Conservation (phyloP, 352 stramenopile species). For the Peronospora belbahrii region DNA sequence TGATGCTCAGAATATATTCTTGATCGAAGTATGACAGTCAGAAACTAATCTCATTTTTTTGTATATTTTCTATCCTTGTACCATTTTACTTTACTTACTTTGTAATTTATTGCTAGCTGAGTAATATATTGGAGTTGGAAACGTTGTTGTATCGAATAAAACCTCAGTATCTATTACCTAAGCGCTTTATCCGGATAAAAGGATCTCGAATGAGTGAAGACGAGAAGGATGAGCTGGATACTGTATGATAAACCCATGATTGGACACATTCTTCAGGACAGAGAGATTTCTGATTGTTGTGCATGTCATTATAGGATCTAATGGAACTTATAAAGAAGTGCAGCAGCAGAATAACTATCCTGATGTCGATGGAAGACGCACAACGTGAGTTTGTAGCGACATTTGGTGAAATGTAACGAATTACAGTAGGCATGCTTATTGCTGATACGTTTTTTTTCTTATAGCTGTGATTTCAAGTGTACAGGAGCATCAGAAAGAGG, state of each 20-base stretch:
- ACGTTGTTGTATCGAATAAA: conserved; percentile 37
- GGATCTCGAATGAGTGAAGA: conserved; percentile 53
- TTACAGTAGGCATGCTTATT: neutral
- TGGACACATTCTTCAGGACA: conserved; percentile 1
- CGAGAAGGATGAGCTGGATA: conserved; percentile 73
- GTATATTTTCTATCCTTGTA: too few relatives aligned
- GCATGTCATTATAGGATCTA: conserved; percentile 35
- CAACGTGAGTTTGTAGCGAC: conserved; percentile 17
- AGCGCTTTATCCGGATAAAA: conserved; percentile 54
- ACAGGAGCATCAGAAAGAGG: conserved; percentile 54
- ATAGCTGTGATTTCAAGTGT: conserved; percentile 17
- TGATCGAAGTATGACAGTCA: too few relatives aligned
- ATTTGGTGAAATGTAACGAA: neutral
- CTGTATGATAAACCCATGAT: conserved; percentile 19
- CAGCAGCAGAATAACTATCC: conserved; percentile 44
- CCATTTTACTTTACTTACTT: neutral
- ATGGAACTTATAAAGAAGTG: conserved; percentile 72
- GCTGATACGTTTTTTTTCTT: neutral
- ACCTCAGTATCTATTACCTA: conserved; percentile 52
- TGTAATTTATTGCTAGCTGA: conserved; percentile 23
- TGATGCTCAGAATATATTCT: neutral
- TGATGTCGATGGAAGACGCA: conserved; percentile 34
- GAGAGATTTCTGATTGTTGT: neutral
- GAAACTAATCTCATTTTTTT: too few relatives aligned
- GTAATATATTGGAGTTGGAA: conserved; percentile 47